Conservation (phyloP, 2,329 filamentous ascomycete genomes). For the Verticillium longisporum region DNA sequence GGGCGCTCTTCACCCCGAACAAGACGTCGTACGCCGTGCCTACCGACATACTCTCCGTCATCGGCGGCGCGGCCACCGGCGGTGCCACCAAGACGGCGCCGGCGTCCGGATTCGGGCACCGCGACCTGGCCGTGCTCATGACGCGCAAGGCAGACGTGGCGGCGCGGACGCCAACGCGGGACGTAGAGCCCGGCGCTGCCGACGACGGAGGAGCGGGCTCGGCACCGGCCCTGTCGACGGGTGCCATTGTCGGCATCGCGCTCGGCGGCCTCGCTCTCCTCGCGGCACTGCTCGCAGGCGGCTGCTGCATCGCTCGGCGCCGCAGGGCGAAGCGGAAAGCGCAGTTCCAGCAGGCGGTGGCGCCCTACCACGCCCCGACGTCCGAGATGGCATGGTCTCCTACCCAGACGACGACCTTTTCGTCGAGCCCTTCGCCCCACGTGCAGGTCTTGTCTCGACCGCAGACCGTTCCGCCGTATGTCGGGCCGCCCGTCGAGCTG, state of each 20-base stretch:
- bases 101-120: constrained; percentile 37
- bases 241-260: constrained; percentile 37
- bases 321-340: neutral
- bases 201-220: neutral
- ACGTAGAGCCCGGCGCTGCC: constrained; percentile 15
- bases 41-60: constrained; percentile 36
- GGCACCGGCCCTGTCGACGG: constrained; percentile 19
- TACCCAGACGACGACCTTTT: constrained; percentile 3
- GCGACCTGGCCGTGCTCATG: constrained; percentile 48
- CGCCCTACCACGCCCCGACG: constrained; percentile 7
- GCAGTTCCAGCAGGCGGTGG: neutral
- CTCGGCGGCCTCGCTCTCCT: constrained; percentile 27
- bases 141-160: constrained; percentile 38
- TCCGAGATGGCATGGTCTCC: constrained; percentile 10
- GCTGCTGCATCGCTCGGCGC: constrained; percentile 23
- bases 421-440: constrained; percentile 2
- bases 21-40: constrained; percentile 49
- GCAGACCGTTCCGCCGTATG: constrained; percentile 5
- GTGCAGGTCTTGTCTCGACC: constrained; percentile 4
- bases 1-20: constrained; percentile 43
- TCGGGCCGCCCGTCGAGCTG: constrained; percentile 20
- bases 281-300: constrained; percentile 14
- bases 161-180: constrained; percentile 43
- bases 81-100: constrained; percentile 47
- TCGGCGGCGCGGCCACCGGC: constrained; percentile 45